phyloP scores from a whole-genome alignment of 768 basidiomycete species.

The Pleurotus cornucopiae region DNA sequence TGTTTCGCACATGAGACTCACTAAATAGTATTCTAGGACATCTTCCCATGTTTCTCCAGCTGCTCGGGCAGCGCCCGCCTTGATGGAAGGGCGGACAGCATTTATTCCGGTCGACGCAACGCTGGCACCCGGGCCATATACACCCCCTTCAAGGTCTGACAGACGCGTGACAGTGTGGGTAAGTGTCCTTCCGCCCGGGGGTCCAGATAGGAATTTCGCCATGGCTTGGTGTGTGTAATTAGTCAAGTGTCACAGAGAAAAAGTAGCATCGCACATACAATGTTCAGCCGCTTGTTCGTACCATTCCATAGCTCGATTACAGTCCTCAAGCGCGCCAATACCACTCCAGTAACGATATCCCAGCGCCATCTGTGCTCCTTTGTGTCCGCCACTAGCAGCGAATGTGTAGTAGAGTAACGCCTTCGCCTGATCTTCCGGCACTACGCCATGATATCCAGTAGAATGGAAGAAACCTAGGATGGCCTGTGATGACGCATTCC shows the following conservation, averaged over 20 bases:
- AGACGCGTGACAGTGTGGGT: slow-evolving; percentile 78
- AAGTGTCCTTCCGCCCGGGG: slow-evolving; percentile 86
- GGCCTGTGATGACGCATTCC: slow-evolving; percentile 85
- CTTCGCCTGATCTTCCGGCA: slow-evolving; percentile 66
- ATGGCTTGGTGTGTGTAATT: slow-evolving; percentile 49
- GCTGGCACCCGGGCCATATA: slow-evolving; percentile 94
- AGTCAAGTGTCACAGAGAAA: neutral
- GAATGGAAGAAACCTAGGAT: slow-evolving; percentile 85
- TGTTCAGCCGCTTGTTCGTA: slow-evolving; percentile 89
- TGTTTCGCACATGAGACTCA: slow-evolving; percentile 25
- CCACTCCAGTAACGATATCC: slow-evolving; percentile 96
- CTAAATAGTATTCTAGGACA: slow-evolving; percentile 87
- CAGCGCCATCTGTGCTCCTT: slow-evolving; percentile 87
- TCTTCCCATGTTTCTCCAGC: slow-evolving; percentile 95
- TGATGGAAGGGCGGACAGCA: slow-evolving; percentile 68
- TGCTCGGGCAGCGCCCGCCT: slow-evolving; percentile 76
- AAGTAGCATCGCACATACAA: slow-evolving; percentile 36
- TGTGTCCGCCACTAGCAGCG: slow-evolving; percentile 82
- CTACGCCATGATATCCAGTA: slow-evolving; percentile 70
- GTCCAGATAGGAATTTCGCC: slow-evolving; percentile 74
- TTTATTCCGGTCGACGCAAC: slow-evolving; percentile 86
- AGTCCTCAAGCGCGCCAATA: slow-evolving; percentile 86
- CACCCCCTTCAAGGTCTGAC: slow-evolving; percentile 87
- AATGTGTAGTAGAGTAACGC: slow-evolving; percentile 94
- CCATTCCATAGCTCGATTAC: slow-evolving; percentile 79